Percentiles rank a stretch among this genome's conserved stretches.
phyloP scores from a whole-genome alignment of 179 eudicot genomes.

The Sideroxylon spinosum region DNA sequence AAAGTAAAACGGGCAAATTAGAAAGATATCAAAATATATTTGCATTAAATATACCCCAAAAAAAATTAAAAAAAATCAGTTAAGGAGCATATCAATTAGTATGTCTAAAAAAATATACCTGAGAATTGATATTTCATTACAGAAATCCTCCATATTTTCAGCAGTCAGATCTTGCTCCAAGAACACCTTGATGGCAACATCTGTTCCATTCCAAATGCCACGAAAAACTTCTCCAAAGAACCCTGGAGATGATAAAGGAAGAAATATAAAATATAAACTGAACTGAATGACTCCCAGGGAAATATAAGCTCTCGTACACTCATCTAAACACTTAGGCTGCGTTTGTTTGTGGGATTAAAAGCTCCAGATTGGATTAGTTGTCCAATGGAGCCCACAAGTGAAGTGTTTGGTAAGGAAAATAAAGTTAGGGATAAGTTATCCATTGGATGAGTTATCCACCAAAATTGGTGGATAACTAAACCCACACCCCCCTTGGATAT shows the following conservation, averaged over 20 bases:
- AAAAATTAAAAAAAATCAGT: constrained; percentile 14
- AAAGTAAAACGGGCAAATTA: constrained; percentile 16
- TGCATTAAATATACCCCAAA: not conserved
- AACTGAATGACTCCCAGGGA: not conserved
- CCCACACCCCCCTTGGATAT: no score
- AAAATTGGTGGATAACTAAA: no score
- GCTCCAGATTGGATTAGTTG: no score
- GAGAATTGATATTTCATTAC: constrained; percentile 92
- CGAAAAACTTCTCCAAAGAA: constrained; percentile 96
- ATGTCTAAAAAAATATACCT: constrained; percentile 42
- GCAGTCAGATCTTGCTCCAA: constrained; percentile 96
- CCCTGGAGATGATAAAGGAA: constrained; percentile 37
- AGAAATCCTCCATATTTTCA: constrained; percentile 97
- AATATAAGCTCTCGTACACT: not conserved
- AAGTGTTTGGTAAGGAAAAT: no score
- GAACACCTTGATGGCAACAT: constrained; percentile 94
- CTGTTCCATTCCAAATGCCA: constrained; percentile 96
- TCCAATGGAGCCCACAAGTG: no score
- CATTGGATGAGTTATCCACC: no score
- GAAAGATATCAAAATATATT: constrained; percentile 2
- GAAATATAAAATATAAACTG: not conserved
- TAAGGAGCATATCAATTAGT: constrained; percentile 1
- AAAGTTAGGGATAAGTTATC: no score
- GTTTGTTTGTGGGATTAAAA: no score
- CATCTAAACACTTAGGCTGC: not conserved